Base-by-base conservation (phyloP, 805 yeast species). In the Wickerhamiella azymoides region DNA sequence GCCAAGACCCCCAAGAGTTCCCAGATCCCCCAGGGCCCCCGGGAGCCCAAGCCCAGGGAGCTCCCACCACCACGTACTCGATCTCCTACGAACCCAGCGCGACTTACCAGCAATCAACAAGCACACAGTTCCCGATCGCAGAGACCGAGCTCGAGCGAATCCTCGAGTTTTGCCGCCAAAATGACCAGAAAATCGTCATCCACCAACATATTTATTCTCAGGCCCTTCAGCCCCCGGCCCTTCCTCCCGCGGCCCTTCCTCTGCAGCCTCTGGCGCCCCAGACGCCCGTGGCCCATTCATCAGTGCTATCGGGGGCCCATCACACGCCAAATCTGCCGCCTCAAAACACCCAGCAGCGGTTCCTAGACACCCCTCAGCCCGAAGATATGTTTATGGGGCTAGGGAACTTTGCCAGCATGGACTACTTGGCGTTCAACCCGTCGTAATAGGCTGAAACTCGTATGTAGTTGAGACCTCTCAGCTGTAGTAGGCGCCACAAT, bases 171-270 rank as follows among this genome's bases (percentile, higher is more conserved):
- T 58, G 60, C 27, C 49, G 54, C 5, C 45, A 50, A 30, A 38
- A 52, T 36, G 53, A 55, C 30, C 62, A 55, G 40, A 53, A 56
- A 46, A 51, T 85, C 11, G 78, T 85, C 3, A 73, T 85, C 17
- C 94, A 85, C 62, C 94, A 85, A 59, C 94, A 84, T 60, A 77
- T 81, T 39, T 89, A 54, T 27, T 26, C 21, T 18, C 10, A 5
- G 28, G 13, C 26, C 17, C 28, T 25, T 25, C 10, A 8, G 25
- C 24, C n/a, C n/a, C n/a, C n/a, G n/a, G n/a, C n/a, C n/a, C n/a
- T n/a, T n/a, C n/a, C n/a, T n/a, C n/a, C n/a, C n/a, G n/a, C n/a
- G 19, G 21, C 11, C 3, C 41, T 21, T 24, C 38, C 28, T 18
- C 38, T 3, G 24, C 43, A 2, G 8, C n/a, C 14, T 3, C 36